A percentile compares a stretch with the other conserved stretches of the same genome.
Conservation (phyloP, 129 eudicot genomes). For the Artemisia argyi region DNA sequence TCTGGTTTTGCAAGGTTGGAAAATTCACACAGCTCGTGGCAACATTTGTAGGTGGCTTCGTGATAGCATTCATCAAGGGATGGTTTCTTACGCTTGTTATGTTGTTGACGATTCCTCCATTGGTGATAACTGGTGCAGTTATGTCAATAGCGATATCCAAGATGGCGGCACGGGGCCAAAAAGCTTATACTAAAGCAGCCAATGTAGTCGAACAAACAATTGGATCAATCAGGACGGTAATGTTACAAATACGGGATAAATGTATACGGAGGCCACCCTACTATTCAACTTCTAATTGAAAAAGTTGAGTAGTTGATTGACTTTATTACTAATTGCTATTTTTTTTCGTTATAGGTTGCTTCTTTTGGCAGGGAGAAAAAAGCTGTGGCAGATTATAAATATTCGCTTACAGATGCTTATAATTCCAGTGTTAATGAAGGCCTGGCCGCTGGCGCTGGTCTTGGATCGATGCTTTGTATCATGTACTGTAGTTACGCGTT, state of each 20-base stretch:
- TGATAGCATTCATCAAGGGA: constrained; percentile 60
- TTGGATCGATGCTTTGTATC: constrained; percentile 51
- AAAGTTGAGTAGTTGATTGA: too few species aligned
- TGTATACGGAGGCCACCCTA: too few species aligned
- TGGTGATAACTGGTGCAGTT: constrained; percentile 54
- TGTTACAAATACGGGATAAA: neutral
- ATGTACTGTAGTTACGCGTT: constrained; percentile 54
- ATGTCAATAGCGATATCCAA: constrained; percentile 47
- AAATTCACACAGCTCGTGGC: constrained; percentile 61
- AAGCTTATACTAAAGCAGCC: constrained; percentile 78
- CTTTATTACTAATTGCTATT: neutral
- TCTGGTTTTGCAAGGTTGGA: constrained; percentile 57
- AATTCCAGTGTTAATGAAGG: constrained; percentile 62
- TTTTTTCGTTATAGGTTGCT: constrained; percentile 51
- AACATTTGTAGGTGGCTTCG: constrained; percentile 69
- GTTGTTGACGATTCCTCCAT: constrained; percentile 54
- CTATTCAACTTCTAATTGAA: too few species aligned
- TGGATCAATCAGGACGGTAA: constrained; percentile 83
- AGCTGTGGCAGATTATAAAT: constrained; percentile 62
- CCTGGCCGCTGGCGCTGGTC: constrained; percentile 60
- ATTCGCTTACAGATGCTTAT: constrained; percentile 59
- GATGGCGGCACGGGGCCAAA: constrained; percentile 70
- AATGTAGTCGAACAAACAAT: constrained; percentile 72
- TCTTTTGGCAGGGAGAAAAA: constrained; percentile 75
- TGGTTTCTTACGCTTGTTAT: constrained; percentile 88